These are phyloP conservation scores for Clavariopsis aquatica DNA, from an alignment of 495 filamentous ascomycete species.

Conservation along the genomic window DNA sequence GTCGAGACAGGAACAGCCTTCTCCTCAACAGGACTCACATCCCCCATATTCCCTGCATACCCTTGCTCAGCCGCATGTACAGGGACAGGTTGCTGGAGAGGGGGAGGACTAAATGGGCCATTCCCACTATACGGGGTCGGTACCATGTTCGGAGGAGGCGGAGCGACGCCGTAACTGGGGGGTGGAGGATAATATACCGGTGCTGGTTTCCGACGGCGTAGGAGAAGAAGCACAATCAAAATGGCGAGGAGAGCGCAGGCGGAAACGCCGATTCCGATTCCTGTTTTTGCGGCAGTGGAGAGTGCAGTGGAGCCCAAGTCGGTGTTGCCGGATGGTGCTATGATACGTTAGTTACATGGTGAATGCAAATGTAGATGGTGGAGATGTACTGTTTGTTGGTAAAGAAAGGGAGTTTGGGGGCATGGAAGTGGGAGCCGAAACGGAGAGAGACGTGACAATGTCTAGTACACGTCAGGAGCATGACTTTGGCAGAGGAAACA, in stretches of 20 bases:
- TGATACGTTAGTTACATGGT: not conserved
- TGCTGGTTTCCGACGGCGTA: not conserved
- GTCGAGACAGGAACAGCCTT: constrained; percentile 6
- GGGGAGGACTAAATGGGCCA: constrained; percentile 19
- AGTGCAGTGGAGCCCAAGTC: not conserved
- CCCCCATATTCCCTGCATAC: not conserved
- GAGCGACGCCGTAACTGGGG: not conserved
- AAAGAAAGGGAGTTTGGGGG: not conserved
- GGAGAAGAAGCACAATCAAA: constrained; percentile 13
- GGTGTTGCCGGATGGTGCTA: not conserved
- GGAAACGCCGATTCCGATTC: constrained; percentile 19
- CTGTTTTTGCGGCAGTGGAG: constrained; percentile 18
- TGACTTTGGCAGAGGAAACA: not conserved
- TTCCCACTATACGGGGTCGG: constrained; percentile 19
- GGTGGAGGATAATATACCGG: constrained; percentile 13
- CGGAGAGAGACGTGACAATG: not conserved
- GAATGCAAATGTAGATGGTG: no score
- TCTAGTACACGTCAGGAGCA: not conserved
- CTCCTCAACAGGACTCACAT: constrained; percentile 27
- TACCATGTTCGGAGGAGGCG: constrained; percentile 9
- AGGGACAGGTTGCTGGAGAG: constrained; percentile 10
- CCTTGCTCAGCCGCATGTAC: not conserved
- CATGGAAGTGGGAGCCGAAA: not conserved
- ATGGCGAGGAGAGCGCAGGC: constrained; percentile 23
- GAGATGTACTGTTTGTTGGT: not conserved